These are phyloP conservation scores for Leishmania tropica DNA, from an alignment of 208 protist species.

Conservation along the genomic window DNA sequence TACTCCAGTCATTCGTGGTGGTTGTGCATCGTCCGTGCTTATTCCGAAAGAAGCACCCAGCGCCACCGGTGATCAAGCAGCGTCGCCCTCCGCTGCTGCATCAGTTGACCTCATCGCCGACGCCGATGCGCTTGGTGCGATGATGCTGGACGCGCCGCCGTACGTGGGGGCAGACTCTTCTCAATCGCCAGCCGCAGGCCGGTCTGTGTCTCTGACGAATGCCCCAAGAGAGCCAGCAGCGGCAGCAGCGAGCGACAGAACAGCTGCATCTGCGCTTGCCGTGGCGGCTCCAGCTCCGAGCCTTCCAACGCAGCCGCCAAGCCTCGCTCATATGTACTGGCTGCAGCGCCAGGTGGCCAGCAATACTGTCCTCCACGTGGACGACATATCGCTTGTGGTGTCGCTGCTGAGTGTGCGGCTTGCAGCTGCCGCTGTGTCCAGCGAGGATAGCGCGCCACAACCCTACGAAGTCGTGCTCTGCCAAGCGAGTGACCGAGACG, in stretches of 20 bases:
- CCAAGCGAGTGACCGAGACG: slow-evolving; percentile 9
- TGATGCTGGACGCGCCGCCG: slow-evolving; percentile 9
- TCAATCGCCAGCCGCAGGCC: not conserved
- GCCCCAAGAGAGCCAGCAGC: not conserved
- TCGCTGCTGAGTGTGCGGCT: slow-evolving; percentile 37
- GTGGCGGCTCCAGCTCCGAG: not conserved
- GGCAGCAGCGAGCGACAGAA: too few relatives aligned
- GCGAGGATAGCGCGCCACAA: not conserved
- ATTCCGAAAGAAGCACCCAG: not conserved
- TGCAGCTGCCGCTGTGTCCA: slow-evolving; percentile 12
- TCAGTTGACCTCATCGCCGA: not conserved
- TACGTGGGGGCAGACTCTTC: not conserved
- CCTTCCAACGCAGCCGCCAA: slow-evolving; percentile 26
- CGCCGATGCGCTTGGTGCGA: slow-evolving; percentile 5
- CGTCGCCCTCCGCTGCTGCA: not conserved
- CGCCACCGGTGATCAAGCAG: not conserved
- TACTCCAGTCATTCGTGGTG: not conserved
- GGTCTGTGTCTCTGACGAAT: not conserved
- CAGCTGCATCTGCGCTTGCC: not conserved
- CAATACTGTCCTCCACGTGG: slow-evolving; percentile 51
- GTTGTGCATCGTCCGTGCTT: not conserved
- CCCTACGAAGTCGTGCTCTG: slow-evolving; percentile 18
- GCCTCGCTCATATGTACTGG: slow-evolving; percentile 71
- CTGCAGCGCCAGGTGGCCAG: slow-evolving; percentile 81
- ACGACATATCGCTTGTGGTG: slow-evolving; percentile 47